Percentiles rank a stretch among this genome's conserved stretches.
Evolutionary conservation across 2,329 filamentous ascomycete species (phyloP).

Genomic region (Ophiostoma australiae): DNA sequence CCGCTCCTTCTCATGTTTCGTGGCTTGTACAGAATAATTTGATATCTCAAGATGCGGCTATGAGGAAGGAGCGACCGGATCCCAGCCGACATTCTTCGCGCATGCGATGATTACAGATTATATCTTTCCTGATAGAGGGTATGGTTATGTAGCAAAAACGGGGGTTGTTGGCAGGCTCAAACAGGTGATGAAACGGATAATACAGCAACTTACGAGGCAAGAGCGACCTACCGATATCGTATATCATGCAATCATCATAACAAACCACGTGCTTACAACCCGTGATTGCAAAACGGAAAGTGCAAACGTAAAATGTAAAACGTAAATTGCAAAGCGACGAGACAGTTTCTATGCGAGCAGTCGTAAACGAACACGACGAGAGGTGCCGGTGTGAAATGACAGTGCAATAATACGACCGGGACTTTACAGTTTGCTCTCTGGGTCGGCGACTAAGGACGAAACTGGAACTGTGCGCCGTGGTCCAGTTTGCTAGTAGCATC

Average conservation of each 20-base stretch:
- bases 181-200: neutral
- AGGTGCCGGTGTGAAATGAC: neutral
- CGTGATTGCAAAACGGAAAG: neutral
- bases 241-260: neutral
- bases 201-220: neutral
- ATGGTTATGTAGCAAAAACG: neutral
- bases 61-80: neutral
- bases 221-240: neutral
- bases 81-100: neutral
- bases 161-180: neutral
- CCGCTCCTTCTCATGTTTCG: neutral
- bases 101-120: conserved; percentile 4
- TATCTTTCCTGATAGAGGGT: neutral
- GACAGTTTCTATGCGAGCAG: neutral
- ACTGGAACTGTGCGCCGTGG: conserved; percentile 10
- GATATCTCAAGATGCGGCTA: neutral
- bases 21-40: neutral
- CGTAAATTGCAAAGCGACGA: neutral
- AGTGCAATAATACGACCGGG: neutral
- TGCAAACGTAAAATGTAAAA: neutral
- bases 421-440: neutral
- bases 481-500: conserved; percentile 2
- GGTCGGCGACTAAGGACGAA: conserved; percentile 10
- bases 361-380: conserved; percentile 4
- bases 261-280: neutral